Conservation (phyloP, 495 filamentous ascomycete species). For the Pseudomonodictys pantanalensis region DNA sequence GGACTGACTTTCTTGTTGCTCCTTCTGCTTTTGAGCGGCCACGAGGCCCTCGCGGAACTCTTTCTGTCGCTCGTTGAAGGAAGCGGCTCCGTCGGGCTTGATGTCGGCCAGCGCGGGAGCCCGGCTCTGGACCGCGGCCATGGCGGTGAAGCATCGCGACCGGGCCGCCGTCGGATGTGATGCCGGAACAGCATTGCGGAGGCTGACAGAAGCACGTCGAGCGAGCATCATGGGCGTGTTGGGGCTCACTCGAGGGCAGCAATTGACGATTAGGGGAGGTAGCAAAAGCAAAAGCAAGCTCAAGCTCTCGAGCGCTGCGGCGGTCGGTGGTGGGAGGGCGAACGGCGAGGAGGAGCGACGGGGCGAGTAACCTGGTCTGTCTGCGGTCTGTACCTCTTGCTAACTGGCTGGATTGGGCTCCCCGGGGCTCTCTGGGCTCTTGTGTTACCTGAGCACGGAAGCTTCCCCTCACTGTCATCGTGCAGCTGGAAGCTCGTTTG, state of each 20-base stretch:
- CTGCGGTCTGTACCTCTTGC: slow-evolving; percentile 20
- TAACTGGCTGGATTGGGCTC: background rate
- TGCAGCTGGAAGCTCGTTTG: slow-evolving; percentile 10
- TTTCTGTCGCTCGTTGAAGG: slow-evolving; percentile 77
- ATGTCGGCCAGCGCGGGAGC: slow-evolving; percentile 85
- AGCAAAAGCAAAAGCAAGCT: slow-evolving; percentile 18
- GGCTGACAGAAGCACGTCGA: slow-evolving; percentile 20
- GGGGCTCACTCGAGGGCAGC: slow-evolving; percentile 1
- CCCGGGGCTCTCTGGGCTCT: background rate
- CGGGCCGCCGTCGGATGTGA: slow-evolving; percentile 1
- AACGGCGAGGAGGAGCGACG: background rate
- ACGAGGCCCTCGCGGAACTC: slow-evolving; percentile 81
- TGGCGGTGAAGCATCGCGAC: slow-evolving; percentile 27
- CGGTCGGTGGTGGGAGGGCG: background rate
- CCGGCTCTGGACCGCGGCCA: slow-evolving; percentile 32
- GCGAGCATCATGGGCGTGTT: slow-evolving; percentile 16
- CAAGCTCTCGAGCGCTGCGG: background rate
- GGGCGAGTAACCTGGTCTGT: background rate
- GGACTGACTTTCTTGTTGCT: slow-evolving; percentile 81
- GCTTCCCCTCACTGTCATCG: slow-evolving; percentile 24
- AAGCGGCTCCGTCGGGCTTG: slow-evolving; percentile 61
- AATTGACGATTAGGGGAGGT: slow-evolving; percentile 23
- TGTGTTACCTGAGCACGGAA: slow-evolving; percentile 19
- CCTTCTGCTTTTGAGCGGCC: slow-evolving; percentile 67
- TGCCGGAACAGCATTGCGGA: slow-evolving; percentile 22